A percentile compares a stretch with the other conserved stretches of the same genome.
These are phyloP conservation scores for Baudoinia panamericana DNA, from an alignment of 495 filamentous ascomycete species.

Conservation along the genomic window DNA sequence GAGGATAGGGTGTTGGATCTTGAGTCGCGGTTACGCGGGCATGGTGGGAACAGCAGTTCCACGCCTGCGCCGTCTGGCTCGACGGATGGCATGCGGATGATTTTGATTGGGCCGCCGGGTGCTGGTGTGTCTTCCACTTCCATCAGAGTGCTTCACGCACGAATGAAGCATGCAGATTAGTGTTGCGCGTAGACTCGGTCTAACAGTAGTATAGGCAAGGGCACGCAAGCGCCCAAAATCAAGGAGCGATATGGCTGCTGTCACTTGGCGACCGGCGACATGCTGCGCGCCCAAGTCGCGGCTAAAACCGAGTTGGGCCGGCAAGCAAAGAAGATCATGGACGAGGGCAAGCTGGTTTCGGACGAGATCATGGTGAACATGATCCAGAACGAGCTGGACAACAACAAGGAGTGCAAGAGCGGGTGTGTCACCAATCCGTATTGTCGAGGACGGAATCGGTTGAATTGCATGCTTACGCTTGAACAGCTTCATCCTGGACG, in stretches of 20 bases:
- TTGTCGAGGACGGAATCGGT: conserved; percentile 9
- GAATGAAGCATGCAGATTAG: not conserved
- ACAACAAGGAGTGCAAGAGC: conserved; percentile 89
- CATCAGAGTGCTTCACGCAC: not conserved
- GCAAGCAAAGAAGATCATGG: conserved; percentile 99
- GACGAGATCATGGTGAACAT: conserved; percentile 99
- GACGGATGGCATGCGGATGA: conserved; percentile 66
- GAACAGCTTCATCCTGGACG: conserved; percentile 93
- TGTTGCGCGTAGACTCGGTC: not conserved
- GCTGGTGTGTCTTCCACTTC: conserved; percentile 53
- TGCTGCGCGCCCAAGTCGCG: conserved; percentile 95
- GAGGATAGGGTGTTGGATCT: conserved; percentile 70
- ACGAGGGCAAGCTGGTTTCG: conserved; percentile 89
- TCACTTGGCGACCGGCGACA: conserved; percentile 96
- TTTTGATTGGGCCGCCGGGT: conserved; percentile 93
- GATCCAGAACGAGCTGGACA: conserved; percentile 93
- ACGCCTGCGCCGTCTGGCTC: conserved; percentile 39
- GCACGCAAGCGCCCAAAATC: conserved; percentile 93
- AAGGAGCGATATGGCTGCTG: conserved; percentile 95
- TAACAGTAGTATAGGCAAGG: conserved; percentile 64
- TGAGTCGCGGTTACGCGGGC: conserved; percentile 44
- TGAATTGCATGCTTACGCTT: not conserved
- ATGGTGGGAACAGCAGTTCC: conserved; percentile 27
- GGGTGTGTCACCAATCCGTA: conserved; percentile 40
- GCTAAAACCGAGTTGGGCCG: conserved; percentile 91